These are phyloP conservation scores for Suillus cothurnatus DNA, from an alignment of 768 basidiomycete genomes.

Conservation along the genomic window DNA sequence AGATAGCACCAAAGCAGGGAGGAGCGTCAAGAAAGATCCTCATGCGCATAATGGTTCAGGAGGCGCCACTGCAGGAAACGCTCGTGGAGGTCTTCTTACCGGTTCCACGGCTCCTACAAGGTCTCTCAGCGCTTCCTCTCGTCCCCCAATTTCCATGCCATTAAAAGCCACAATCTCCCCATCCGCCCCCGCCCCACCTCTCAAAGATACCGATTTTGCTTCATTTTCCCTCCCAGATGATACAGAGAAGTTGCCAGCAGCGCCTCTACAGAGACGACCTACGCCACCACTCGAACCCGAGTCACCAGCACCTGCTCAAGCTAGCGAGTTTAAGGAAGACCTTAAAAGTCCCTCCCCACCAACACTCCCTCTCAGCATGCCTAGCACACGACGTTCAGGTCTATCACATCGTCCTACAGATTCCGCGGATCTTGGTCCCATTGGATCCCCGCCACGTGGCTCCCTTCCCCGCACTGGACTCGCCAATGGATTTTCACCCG, in stretches of 20 bases:
- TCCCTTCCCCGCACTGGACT: slow-evolving; percentile 35
- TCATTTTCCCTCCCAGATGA: slow-evolving; percentile 71
- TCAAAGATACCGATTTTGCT: slow-evolving; percentile 75
- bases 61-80: slow-evolving; percentile 11
- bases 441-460: slow-evolving; percentile 73
- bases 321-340: slow-evolving; percentile 19
- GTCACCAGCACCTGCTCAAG: slow-evolving; percentile 12
- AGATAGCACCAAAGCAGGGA: slow-evolving; percentile 38
- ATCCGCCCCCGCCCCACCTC: slow-evolving; percentile 76
- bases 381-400: slow-evolving; percentile 47
- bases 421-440: slow-evolving; percentile 72
- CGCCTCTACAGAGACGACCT: slow-evolving; percentile 39
- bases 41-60: slow-evolving; percentile 26
- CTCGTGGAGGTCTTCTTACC: slow-evolving; percentile 33
- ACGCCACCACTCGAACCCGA: slow-evolving; percentile 10
- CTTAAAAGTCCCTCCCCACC: slow-evolving; percentile 43
- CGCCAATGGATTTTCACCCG: slow-evolving; percentile 53
- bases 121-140: slow-evolving; percentile 42
- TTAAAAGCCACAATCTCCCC: slow-evolving; percentile 75
- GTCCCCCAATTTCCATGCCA: slow-evolving; percentile 65
- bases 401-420: slow-evolving; percentile 37
- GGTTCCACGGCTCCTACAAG: slow-evolving; percentile 76
- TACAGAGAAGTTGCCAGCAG: slow-evolving; percentile 45
- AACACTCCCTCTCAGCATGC: slow-evolving; percentile 54
- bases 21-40: slow-evolving; percentile 38